Evolutionary conservation across 2,329 filamentous ascomycete genomes (phyloP).

Genomic region (Dactylonectria macrodidyma): DNA sequence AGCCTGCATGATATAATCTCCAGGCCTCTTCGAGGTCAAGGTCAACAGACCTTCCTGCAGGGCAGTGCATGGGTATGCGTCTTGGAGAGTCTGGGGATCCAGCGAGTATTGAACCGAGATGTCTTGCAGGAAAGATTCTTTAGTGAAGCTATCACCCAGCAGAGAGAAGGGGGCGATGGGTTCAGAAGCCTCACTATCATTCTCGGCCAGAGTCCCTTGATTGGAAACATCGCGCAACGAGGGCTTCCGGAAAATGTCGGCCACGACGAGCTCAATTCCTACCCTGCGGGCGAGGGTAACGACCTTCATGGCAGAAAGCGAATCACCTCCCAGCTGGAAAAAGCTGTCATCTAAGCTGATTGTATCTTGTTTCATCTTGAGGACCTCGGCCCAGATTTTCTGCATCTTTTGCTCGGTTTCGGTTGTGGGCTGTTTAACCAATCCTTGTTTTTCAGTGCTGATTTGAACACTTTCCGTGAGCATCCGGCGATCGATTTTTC

Average conservation of each 20-base stretch:
- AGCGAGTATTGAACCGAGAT: conserved; percentile 8
- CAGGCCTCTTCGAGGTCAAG: conserved; percentile 48
- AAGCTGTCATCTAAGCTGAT: conserved; percentile 52
- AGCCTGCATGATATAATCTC: conserved; percentile 38
- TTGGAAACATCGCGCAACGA: neutral
- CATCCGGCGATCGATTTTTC: conserved; percentile 44
- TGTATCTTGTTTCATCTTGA: conserved; percentile 18
- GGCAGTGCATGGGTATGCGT: conserved; percentile 55
- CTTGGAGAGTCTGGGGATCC: conserved; percentile 38
- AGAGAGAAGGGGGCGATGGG: conserved; percentile 57
- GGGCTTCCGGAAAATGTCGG: conserved; percentile 27
- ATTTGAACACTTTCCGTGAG: neutral
- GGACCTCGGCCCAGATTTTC: conserved; percentile 33
- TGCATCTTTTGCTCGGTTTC: neutral
- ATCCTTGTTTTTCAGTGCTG: neutral
- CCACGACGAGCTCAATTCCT: conserved; percentile 14
- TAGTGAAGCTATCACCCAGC: conserved; percentile 22
- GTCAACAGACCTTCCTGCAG: conserved; percentile 53
- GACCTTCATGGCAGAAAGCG: conserved; percentile 43
- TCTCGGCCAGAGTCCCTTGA: neutral
- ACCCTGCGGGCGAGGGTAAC: conserved; percentile 32
- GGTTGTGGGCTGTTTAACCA: neutral
- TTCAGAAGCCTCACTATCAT: too few relatives aligned
- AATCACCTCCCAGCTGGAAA: conserved; percentile 48
- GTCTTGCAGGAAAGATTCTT: neutral